These are phyloP conservation scores for Nectriaceae sp. DNA, from an alignment of 2,329 filamentous ascomycete genomes.

Conservation along the genomic window DNA sequence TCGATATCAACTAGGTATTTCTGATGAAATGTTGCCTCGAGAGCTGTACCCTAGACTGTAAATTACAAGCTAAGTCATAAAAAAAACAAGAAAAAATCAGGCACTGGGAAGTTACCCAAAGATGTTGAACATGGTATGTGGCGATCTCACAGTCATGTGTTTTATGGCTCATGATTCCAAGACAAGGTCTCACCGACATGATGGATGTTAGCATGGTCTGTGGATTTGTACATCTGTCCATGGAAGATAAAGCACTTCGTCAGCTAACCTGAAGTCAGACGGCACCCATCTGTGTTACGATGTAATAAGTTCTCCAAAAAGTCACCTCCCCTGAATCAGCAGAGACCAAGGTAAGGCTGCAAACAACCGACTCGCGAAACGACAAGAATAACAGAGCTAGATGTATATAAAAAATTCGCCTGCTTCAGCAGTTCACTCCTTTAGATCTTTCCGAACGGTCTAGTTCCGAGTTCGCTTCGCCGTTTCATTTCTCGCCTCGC, in stretches of 20 bases:
- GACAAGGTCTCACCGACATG: not conserved
- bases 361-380: too few species aligned
- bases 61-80: not conserved
- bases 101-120: not conserved
- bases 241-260: not conserved
- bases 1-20: too few species aligned
- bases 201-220: not conserved
- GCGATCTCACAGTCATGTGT: not conserved
- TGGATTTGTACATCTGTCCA: not conserved
- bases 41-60: not conserved
- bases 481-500: slow-evolving; percentile 32
- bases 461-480: slow-evolving; percentile 25
- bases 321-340: too few species aligned
- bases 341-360: too few species aligned
- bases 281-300: not conserved
- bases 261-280: not conserved
- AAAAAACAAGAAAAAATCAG: not conserved
- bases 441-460: slow-evolving; percentile 23
- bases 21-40: too few species aligned
- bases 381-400: too few species aligned
- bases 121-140: not conserved
- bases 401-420: too few species aligned
- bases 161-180: not conserved
- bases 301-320: too few species aligned
- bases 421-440: not conserved